A percentile compares a stretch with the other conserved stretches of the same genome.
Evolutionary conservation across 495 filamentous ascomycete species (phyloP).

Genomic region (Hyaloscypha variabilis): DNA sequence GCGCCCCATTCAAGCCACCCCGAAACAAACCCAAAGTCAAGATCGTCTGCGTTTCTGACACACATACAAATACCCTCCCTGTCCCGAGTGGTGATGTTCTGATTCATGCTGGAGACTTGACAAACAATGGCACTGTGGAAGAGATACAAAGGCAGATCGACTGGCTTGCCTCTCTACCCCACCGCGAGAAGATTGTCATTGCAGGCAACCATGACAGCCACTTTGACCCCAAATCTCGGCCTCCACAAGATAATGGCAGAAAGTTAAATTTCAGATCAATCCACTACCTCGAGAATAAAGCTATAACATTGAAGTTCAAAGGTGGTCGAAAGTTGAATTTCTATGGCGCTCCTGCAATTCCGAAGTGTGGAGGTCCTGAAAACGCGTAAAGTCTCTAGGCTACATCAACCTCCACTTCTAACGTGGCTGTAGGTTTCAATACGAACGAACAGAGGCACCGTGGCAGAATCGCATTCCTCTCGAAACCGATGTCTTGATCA

Average conservation of each 20-base stretch:
- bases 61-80: slow-evolving; percentile 62
- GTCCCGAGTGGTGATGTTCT: slow-evolving; percentile 82
- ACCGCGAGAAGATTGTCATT: slow-evolving; percentile 80
- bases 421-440: slow-evolving; percentile 47
- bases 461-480: slow-evolving; percentile 62
- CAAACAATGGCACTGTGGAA: slow-evolving; percentile 66
- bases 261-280: slow-evolving; percentile 48
- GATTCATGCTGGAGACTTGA: slow-evolving; percentile 87
- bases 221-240: slow-evolving; percentile 61
- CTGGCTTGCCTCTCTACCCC: slow-evolving; percentile 75
- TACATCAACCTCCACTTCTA: slow-evolving; percentile 7
- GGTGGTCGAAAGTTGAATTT: slow-evolving; percentile 54
- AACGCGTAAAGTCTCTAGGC: slow-evolving; percentile 52
- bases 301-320: slow-evolving; percentile 47
- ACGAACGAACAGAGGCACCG: slow-evolving; percentile 40
- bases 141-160: slow-evolving; percentile 78
- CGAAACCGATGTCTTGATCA: slow-evolving; percentile 82
- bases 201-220: slow-evolving; percentile 89
- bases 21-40: slow-evolving; percentile 58
- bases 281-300: slow-evolving; percentile 53
- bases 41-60: slow-evolving; percentile 90
- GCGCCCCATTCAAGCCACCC: slow-evolving; percentile 56
- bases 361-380: slow-evolving; percentile 50
- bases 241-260: slow-evolving; percentile 39
- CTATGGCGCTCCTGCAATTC: slow-evolving; percentile 56